Base-by-base conservation (phyloP, 306 rosid genomes). In the Citrullus mucosospermus region DNA sequence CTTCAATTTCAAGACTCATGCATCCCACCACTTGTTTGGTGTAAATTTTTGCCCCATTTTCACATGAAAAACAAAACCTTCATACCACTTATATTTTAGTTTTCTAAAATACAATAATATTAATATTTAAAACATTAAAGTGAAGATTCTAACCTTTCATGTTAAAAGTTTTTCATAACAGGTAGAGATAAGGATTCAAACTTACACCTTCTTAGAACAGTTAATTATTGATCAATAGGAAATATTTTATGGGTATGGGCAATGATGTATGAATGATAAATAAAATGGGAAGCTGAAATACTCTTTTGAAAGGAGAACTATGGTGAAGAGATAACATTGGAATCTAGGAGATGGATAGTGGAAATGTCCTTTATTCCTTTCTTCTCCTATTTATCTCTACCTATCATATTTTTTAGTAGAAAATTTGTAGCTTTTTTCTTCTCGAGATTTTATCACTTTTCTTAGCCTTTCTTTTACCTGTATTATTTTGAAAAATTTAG, bases 281-380 rank as follows among this genome's bases (percentile, higher is more conserved):
- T 17, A 4, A 9, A 54, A 25, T 53, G 78, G 57, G 12, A 8
- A 62, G 69, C 0, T 62, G 20, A 62, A 15, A 62, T 25, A 60
- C 38, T 30, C 0, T 7, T 63, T 32, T 62, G 20, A 30, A 63
- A 36, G 46, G 70, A n/a, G 28, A 50, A 30, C 20, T 55, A 76
- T 56, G 54, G 20, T 39, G 50, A 38, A 56, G 63, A 20, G 68
- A 41, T n/a, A 57, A 32, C 54, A 54, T 76, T 36, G 25, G 78
- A 75, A 57, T 77, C 69, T 55, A 34, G 4, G 38, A 5, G 80
- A 43, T 17, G 65, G 79, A 13, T 59, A 59, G 80, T 77, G 80
- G 71, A 59, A 59, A 55, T 38, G 14, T 60, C 69, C 69, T 77
- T 77, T 77, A 77, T 77, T 41, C 80, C 70, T 77, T 77, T 8